Conservation (phyloP, 2,329 filamentous ascomycete genomes). For the Cladophialophora exuberans region DNA sequence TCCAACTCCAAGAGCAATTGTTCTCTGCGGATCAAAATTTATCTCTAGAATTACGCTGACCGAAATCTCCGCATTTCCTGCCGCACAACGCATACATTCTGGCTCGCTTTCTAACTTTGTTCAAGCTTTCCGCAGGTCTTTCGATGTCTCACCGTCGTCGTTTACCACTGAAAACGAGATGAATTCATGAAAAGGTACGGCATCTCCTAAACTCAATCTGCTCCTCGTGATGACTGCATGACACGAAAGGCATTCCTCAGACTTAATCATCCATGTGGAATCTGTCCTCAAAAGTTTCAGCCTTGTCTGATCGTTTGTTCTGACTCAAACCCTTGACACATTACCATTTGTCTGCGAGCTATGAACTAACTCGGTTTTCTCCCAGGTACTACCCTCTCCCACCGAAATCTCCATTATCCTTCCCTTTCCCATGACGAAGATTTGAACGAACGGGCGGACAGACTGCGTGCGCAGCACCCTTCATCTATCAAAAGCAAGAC, state of each 20-base stretch:
- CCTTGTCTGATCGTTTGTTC: conserved; percentile 62
- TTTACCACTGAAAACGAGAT: background rate
- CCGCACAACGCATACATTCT: background rate
- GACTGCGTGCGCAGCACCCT: conserved; percentile 57
- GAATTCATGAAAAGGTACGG: conserved; percentile 50
- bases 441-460: conserved; percentile 73
- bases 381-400: conserved; percentile 26
- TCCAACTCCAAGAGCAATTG: conserved; percentile 60
- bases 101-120: conserved; percentile 5
- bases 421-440: conserved; percentile 58
- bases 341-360: conserved; percentile 4
- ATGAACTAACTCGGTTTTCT: conserved; percentile 24
- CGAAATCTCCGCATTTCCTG: conserved; percentile 5
- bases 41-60: conserved; percentile 63
- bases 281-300: conserved; percentile 69
- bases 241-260: conserved; percentile 72
- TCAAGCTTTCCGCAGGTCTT: conserved; percentile 8
- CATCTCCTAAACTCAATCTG: conserved; percentile 18
- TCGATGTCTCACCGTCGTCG: background rate
- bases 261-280: conserved; percentile 67
- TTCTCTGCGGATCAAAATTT: conserved; percentile 51
- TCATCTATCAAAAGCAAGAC: conserved; percentile 59
- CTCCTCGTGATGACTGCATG: conserved; percentile 61
- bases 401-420: conserved; percentile 24
- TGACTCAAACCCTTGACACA: background rate